Evolutionary conservation across 257 asterid species (phyloP).

Genomic region (Lithospermum erythrorhizon): DNA sequence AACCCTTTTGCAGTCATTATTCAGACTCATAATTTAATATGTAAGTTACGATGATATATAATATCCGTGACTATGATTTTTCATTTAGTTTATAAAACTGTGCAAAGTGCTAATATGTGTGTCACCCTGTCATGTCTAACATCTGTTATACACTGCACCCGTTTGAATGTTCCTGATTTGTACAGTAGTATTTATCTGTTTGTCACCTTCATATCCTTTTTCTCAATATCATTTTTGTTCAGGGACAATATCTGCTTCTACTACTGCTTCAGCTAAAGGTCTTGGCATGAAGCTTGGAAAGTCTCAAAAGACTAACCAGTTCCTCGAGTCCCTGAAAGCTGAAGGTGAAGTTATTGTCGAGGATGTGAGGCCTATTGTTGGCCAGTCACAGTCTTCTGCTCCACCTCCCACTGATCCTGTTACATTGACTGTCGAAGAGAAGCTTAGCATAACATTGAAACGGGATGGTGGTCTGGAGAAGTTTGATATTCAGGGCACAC

Average conservation of each 20-base stretch:
- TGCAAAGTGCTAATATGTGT: too few relatives aligned
- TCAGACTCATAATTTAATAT: too few relatives aligned
- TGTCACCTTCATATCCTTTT: too few relatives aligned
- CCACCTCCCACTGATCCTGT: conserved; percentile 74
- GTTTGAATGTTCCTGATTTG: too few relatives aligned
- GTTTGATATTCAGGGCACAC: conserved; percentile 81
- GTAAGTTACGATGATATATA: too few relatives aligned
- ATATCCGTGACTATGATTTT: too few relatives aligned
- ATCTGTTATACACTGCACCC: too few relatives aligned
- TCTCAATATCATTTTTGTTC: too few relatives aligned
- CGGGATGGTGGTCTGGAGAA: conserved; percentile 77
- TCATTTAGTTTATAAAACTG: too few relatives aligned
- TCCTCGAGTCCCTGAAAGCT: conserved; percentile 82
- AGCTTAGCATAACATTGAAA: conserved; percentile 53
- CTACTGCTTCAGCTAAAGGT: conserved; percentile 80
- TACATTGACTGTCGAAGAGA: conserved; percentile 75
- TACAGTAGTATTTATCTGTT: too few relatives aligned
- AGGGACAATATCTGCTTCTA: conserved; percentile 23
- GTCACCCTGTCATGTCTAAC: too few relatives aligned
- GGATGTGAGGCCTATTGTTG: conserved; percentile 67
- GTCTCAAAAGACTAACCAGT: conserved; percentile 66
- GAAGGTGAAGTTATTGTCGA: conserved; percentile 84
- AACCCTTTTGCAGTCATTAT: too few relatives aligned
- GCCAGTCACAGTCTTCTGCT: conserved; percentile 59
- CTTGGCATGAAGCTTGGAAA: conserved; percentile 86